Conservation (phyloP, 2,329 filamentous ascomycete genomes). For the Pseudonectria foliicola region DNA sequence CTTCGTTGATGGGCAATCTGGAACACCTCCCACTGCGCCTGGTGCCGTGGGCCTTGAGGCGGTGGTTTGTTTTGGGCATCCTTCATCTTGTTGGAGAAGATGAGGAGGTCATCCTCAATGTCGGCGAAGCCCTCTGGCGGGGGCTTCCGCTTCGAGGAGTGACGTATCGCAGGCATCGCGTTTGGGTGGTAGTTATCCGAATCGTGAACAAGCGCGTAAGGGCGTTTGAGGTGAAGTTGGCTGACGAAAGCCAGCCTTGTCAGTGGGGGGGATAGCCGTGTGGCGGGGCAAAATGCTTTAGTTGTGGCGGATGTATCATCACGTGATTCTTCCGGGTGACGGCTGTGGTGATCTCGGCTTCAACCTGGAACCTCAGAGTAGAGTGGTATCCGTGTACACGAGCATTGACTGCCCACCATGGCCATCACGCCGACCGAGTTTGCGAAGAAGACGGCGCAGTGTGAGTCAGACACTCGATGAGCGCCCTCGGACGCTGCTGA, state of each 20-base stretch:
- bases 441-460: constrained; percentile 71
- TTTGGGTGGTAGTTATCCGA: constrained; percentile 1
- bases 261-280: constrained; percentile 12
- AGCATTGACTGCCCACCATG: constrained; percentile 51
- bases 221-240: background rate
- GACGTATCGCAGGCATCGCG: constrained; percentile 69
- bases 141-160: constrained; percentile 69
- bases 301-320: constrained; percentile 13
- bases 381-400: constrained; percentile 19
- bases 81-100: constrained; percentile 88
- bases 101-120: constrained; percentile 78
- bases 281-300: constrained; percentile 13
- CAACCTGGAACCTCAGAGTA: constrained; percentile 26
- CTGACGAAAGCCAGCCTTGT: constrained; percentile 17
- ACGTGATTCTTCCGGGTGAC: constrained; percentile 22
- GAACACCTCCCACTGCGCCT: constrained; percentile 95
- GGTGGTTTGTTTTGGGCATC: constrained; percentile 86
- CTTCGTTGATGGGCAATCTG: constrained; percentile 90
- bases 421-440: constrained; percentile 91
- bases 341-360: constrained; percentile 22
- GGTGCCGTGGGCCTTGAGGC: constrained; percentile 73
- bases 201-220: no score
- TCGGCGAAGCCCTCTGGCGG: constrained; percentile 82
- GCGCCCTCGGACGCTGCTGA: constrained; percentile 26
- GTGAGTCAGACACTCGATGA: constrained; percentile 41